phyloP scores from a whole-genome alignment of 164 flowering plant species.

The Kingdonia uniflora region DNA sequence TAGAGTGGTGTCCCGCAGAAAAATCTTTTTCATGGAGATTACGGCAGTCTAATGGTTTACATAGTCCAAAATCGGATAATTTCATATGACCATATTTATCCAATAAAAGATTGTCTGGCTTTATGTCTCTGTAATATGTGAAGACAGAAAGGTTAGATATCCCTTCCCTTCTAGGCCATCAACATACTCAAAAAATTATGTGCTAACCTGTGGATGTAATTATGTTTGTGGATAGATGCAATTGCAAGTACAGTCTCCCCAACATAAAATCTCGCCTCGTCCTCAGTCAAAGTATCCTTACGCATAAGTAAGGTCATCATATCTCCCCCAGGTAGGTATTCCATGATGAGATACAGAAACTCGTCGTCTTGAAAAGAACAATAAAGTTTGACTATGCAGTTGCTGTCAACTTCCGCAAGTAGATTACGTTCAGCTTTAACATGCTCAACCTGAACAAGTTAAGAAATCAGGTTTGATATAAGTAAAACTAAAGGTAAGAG shows the following conservation, averaged over 20 bases:
- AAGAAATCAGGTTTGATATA: not conserved
- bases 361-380: constrained; percentile 98
- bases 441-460: constrained; percentile 69
- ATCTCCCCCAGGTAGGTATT: constrained; percentile 98
- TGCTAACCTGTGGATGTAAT: constrained; percentile 82
- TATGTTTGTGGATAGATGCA: constrained; percentile 92
- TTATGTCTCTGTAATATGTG: constrained; percentile 66
- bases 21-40: constrained; percentile 79
- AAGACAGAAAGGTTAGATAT: not conserved
- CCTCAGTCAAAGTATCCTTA: constrained; percentile 86
- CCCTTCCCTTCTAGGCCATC: not conserved
- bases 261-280: constrained; percentile 90
- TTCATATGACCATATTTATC: constrained; percentile 93
- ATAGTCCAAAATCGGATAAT: constrained; percentile 93
- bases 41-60: constrained; percentile 90
- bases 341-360: constrained; percentile 89
- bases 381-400: constrained; percentile 94
- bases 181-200: not conserved
- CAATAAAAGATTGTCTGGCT: constrained; percentile 89
- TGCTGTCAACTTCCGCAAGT: constrained; percentile 94
- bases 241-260: constrained; percentile 92
- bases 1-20: constrained; percentile 28
- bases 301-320: constrained; percentile 98
- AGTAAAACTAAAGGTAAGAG: not conserved
- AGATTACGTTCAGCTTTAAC: constrained; percentile 96